A percentile compares a stretch with the other conserved stretches of the same genome.
These are phyloP conservation scores for Annona cherimola DNA, from an alignment of 164 flowering plant species.

Conservation along the genomic window DNA sequence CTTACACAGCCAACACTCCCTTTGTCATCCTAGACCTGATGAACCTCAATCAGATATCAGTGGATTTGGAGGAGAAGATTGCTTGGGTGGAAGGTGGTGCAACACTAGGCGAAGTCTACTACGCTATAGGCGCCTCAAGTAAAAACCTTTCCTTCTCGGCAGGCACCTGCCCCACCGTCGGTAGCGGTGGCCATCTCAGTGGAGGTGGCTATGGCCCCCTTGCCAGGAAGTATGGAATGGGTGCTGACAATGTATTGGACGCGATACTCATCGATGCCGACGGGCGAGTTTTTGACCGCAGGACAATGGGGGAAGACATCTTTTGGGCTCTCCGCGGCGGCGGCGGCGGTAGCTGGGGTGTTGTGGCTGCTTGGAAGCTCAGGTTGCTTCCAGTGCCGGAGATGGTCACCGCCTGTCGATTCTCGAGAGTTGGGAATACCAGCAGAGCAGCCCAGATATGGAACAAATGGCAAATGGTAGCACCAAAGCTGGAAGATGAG, in stretches of 20 bases:
- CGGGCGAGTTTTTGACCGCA: conserved; percentile 9
- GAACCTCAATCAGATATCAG: not conserved
- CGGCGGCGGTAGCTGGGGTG: conserved; percentile 18
- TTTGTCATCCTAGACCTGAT: conserved; percentile 2
- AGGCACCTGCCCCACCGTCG: not conserved
- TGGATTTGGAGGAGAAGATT: not conserved
- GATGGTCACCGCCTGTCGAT: conserved; percentile 11
- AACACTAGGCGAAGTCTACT: conserved; percentile 10
- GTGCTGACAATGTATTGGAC: conserved; percentile 23
- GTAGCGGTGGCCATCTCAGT: conserved; percentile 1
- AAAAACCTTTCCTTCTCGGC: not conserved
- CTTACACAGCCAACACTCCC: not conserved
- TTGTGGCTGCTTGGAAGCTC: conserved; percentile 20
- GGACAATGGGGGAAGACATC: conserved; percentile 20
- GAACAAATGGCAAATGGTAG: conserved; percentile 19
- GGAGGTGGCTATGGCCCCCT: conserved; percentile 28
- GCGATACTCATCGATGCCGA: conserved; percentile 16
- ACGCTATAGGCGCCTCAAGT: conserved; percentile 11
- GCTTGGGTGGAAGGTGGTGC: conserved; percentile 1
- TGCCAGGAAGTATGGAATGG: conserved; percentile 22
- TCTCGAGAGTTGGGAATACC: conserved; percentile 5
- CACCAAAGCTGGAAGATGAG: conserved; percentile 5
- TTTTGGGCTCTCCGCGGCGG: conserved; percentile 27
- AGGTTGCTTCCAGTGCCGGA: conserved; percentile 10
- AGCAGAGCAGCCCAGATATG: not conserved